Evolutionary conservation across 805 yeast genomes (phyloP), one percentile per base, ranked within the genome.

Genomic region (Jamesozyma hellenica): DNA sequence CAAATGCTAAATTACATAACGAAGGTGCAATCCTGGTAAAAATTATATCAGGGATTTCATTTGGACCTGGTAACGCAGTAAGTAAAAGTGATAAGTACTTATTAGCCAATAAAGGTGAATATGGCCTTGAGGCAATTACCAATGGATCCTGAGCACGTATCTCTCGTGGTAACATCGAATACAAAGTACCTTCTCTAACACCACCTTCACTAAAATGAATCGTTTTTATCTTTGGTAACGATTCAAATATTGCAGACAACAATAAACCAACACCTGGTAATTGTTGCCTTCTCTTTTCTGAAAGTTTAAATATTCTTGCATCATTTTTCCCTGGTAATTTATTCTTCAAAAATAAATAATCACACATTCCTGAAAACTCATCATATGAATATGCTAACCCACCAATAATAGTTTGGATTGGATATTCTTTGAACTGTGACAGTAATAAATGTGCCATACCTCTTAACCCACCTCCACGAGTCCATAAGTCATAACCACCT

Each of bases 141-240:
- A 82, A 52, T 4, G 92, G 92, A 49, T 82, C 90, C 50, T 79
- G 79, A 3, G 71, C 60, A 44, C 80, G 70, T 25, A 80, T 66
- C 28, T 67, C 67, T 16, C 69, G 62, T 16, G 85, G 77, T 28
- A 82, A 62, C 50, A 71, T 70, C 6, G 82, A 74, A 53, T 75
- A 82, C 28, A 82, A 51, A 1, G 78, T 76, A 44, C 90, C 90
- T 60, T 82, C 90, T 48, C 90, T 67, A 17, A 81, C 79, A 42
- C 87, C 87, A 46, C 86, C 87, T 55, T 81, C 86, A 41, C 79
- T 71, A 55, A 82, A 82, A 48, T 79, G 75, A 21, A 82, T 70
- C 2, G 79, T 71, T 48, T 74, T 74, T 32, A 80, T 66, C 28
- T 63, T 64, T 14, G 86, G 85, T 28, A 79, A 58, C 0, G 77